These are phyloP conservation scores for Jamesozyma piceae DNA, from an alignment of 805 yeast species.

Conservation along the genomic window DNA sequence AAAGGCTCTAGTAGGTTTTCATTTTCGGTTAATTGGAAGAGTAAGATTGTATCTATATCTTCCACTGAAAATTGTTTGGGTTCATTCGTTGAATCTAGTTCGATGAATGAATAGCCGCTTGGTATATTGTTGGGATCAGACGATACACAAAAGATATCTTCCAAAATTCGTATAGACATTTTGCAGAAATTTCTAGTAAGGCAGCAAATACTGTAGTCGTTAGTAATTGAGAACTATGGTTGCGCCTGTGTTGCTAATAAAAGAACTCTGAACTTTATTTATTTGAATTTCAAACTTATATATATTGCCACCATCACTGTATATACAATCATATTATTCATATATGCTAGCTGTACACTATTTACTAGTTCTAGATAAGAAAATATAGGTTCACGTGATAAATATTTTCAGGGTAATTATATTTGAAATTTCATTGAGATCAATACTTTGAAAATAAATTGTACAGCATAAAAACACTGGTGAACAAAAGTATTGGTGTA, in stretches of 20 bases:
- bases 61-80: conserved; percentile 3
- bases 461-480: neutral
- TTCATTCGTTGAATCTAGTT: neutral
- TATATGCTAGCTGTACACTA: neutral
- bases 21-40: conserved; percentile 29
- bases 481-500: neutral
- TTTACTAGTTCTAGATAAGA: neutral
- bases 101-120: conserved; percentile 3
- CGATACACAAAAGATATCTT: conserved; percentile 22
- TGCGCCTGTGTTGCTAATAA: too few relatives aligned
- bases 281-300: too few relatives aligned
- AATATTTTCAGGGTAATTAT: neutral
- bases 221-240: too few relatives aligned
- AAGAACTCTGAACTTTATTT: too few relatives aligned
- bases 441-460: neutral
- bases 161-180: conserved; percentile 9
- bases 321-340: neutral
- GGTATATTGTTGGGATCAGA: conserved; percentile 15
- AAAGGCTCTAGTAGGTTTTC: conserved; percentile 17
- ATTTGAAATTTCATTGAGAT: neutral
- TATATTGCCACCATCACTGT: neutral
- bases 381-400: neutral
- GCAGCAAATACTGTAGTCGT: too few relatives aligned
- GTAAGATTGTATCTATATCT: conserved; percentile 23
- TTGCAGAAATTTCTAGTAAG: neutral